These are phyloP conservation scores for Kwoniella shandongensis DNA, from an alignment of 768 basidiomycete species.

Conservation along the genomic window DNA sequence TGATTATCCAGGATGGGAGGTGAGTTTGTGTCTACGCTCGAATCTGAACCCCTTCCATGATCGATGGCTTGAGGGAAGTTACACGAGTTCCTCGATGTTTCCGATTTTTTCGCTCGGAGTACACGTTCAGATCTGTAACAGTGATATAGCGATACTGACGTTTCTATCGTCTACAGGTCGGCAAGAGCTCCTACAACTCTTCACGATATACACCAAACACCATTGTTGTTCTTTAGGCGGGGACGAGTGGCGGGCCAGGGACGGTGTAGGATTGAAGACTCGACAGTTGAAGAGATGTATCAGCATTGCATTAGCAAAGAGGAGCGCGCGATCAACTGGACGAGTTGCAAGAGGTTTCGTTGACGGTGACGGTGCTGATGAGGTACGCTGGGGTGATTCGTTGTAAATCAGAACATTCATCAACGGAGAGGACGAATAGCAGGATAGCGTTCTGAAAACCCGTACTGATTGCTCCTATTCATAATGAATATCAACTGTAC, in stretches of 20 bases:
- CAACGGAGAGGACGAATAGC: too few species aligned
- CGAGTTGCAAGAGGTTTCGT: too few species aligned
- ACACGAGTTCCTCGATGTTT: not conserved
- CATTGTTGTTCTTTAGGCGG: conserved; percentile 62
- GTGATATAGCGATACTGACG: not conserved
- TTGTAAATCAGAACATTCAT: too few species aligned
- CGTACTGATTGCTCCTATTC: too few species aligned
- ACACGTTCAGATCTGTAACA: too few species aligned
- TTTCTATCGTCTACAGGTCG: conserved; percentile 60
- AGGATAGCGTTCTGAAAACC: too few species aligned
- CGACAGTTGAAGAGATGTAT: not conserved
- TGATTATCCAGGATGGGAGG: conserved; percentile 90
- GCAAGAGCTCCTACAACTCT: conserved; percentile 83
- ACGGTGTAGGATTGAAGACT: not conserved
- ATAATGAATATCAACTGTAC: too few species aligned
- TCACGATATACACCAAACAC: conserved; percentile 66
- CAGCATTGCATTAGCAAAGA: not conserved
- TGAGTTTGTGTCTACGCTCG: conserved; percentile 56
- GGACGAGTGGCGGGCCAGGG: too few species aligned
- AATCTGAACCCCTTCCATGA: not conserved
- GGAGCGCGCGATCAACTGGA: not conserved
- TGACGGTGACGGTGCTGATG: too few species aligned
- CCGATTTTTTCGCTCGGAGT: too few species aligned
- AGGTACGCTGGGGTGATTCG: too few species aligned
- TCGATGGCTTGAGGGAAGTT: not conserved